Conservation (phyloP, 2,329 filamentous ascomycete species). For the Colletotrichum liaoningense region DNA sequence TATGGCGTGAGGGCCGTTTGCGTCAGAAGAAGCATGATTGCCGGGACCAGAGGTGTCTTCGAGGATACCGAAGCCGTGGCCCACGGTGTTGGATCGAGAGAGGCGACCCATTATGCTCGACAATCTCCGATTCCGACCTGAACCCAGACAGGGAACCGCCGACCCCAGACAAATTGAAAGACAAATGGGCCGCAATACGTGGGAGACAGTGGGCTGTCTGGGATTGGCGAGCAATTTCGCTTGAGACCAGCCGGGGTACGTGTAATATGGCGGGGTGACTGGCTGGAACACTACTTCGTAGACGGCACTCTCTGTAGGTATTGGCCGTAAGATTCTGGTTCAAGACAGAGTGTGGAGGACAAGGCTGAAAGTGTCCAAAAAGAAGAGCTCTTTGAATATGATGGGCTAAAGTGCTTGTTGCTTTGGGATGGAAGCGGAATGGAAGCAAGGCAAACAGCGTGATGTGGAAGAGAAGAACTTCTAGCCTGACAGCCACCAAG, state of each 20-base stretch:
- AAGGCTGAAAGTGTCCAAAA: not conserved
- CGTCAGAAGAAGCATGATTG: conserved; percentile 6
- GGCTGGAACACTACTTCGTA: conserved; percentile 22
- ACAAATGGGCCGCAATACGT: conserved; percentile 10
- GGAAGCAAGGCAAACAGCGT: not conserved
- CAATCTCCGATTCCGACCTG: conserved; percentile 34
- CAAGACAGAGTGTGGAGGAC: conserved; percentile 9
- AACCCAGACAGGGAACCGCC: conserved; percentile 18
- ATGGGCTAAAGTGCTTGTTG: conserved; percentile 7
- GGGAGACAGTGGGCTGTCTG: conserved; percentile 9
- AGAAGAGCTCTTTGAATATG: conserved; percentile 1
- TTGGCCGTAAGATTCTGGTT: conserved; percentile 3
- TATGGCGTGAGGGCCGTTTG: not conserved
- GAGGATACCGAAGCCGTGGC: conserved; percentile 23
- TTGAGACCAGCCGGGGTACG: conserved; percentile 27
- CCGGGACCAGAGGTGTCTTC: conserved; percentile 21
- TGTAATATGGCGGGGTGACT: conserved; percentile 22
- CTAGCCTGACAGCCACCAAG: not conserved
- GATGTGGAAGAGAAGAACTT: not conserved
- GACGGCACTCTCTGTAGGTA: not conserved
- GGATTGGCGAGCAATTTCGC: conserved; percentile 28
- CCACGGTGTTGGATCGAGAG: conserved; percentile 24
- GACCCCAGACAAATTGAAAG: conserved; percentile 18
- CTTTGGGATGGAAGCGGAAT: not conserved
- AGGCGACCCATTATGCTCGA: conserved; percentile 18